Evolutionary conservation across 352 stramenopile species (phyloP).

Genomic region (Pythium catenulatum): DNA sequence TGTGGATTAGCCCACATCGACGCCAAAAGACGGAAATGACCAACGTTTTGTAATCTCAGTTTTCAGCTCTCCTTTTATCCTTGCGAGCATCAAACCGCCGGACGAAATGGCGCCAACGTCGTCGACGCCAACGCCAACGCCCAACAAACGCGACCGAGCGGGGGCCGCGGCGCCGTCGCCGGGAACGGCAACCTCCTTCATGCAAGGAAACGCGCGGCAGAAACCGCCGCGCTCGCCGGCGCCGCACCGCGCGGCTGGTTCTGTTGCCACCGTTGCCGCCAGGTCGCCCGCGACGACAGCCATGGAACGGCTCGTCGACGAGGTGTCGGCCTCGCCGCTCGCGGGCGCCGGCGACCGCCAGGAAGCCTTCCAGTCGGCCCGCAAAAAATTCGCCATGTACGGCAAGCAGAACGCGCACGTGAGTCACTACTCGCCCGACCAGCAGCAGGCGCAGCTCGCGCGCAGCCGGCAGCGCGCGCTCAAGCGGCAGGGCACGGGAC

Average conservation of each 20-base stretch:
- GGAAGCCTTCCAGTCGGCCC: conserved; percentile 55
- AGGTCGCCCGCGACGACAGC: not conserved
- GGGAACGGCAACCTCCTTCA: not conserved
- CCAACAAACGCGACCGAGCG: conserved; percentile 24
- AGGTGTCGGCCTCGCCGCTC: not conserved
- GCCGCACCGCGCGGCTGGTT: not conserved
- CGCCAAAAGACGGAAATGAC: too few species aligned
- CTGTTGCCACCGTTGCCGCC: not conserved
- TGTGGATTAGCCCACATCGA: too few species aligned
- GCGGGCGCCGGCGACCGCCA: not conserved
- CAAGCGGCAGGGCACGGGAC: not conserved
- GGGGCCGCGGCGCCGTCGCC: not conserved
- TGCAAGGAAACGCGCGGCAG: not conserved
- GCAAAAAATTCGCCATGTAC: conserved; percentile 76
- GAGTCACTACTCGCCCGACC: conserved; percentile 64
- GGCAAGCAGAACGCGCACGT: conserved; percentile 70
- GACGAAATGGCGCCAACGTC: conserved; percentile 45
- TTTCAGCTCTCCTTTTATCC: too few species aligned
- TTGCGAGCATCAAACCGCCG: too few species aligned
- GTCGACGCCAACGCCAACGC: conserved; percentile 22
- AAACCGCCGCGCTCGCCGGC: not conserved
- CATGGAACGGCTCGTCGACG: conserved; percentile 14
- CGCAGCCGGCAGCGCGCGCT: not conserved
- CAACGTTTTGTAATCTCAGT: too few species aligned
- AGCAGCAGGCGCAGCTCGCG: not conserved